Percentiles rank a stretch among this genome's conserved stretches.
phyloP scores from a whole-genome alignment of 139 green algal genomes.

The Chlorella sorokiniana region DNA sequence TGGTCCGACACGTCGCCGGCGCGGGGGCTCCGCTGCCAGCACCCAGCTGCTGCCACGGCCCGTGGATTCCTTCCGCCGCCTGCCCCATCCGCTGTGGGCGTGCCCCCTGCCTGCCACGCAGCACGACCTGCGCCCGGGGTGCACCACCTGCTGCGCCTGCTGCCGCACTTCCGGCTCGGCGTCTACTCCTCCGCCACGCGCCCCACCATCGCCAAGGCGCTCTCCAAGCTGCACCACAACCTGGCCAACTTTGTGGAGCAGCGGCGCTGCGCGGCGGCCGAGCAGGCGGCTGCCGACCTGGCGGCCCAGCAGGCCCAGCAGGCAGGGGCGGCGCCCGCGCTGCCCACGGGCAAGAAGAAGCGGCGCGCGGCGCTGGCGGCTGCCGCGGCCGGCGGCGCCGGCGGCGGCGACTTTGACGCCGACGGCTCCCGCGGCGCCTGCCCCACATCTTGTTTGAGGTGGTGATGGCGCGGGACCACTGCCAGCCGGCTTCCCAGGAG shows the following conservation, averaged over 20 bases:
- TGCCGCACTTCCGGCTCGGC: conserved; percentile 45
- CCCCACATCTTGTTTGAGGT: conserved; percentile 24
- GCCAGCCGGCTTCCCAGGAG: conserved; percentile 7
- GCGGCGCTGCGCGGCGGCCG: neutral
- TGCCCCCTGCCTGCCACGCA: neutral
- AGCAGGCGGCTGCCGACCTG: neutral
- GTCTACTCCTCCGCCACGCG: conserved; percentile 44
- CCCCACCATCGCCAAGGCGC: conserved; percentile 31
- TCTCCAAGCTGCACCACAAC: conserved; percentile 31
- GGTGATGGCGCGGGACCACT: conserved; percentile 27
- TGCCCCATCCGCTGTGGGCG: neutral
- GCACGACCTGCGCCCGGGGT: conserved; percentile 43
- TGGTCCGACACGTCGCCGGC: no score
- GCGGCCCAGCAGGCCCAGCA: neutral
- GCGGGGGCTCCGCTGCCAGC: no score
- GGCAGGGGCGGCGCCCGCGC: neutral
- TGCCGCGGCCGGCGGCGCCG: neutral
- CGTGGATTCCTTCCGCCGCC: neutral
- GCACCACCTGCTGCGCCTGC: conserved; percentile 42
- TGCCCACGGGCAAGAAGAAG: neutral
- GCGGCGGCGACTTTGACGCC: neutral
- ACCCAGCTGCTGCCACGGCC: no score
- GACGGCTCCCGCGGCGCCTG: neutral
- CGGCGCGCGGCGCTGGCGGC: neutral
- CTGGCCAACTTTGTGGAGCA: conserved; percentile 26